Percentiles rank a stretch among this genome's conserved stretches.
These are phyloP conservation scores for Adansonia madagascariensis DNA, from an alignment of 441 rosid genomes.

Conservation along the genomic window DNA sequence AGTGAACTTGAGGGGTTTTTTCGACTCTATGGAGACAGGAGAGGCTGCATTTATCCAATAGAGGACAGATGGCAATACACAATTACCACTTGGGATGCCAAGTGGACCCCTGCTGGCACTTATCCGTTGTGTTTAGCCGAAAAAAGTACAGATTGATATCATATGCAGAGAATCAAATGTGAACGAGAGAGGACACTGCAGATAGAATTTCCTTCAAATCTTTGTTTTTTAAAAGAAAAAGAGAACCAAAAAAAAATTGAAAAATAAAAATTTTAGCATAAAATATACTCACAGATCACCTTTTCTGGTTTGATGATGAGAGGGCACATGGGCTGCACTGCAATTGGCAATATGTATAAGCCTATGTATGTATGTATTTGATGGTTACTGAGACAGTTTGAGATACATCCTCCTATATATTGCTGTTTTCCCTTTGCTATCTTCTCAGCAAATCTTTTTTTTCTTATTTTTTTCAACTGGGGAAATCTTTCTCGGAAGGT, in stretches of 20 bases:
- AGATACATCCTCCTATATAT: background rate
- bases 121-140: slow-evolving; percentile 42
- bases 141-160: slow-evolving; percentile 12
- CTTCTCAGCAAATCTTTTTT: slow-evolving; percentile 22
- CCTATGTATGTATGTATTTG: background rate
- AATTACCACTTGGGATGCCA: slow-evolving; percentile 38
- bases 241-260: background rate
- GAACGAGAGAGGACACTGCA: slow-evolving; percentile 31
- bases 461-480: background rate
- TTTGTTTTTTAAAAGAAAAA: slow-evolving; percentile 1
- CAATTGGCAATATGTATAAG: slow-evolving; percentile 30
- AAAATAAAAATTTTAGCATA: slow-evolving; percentile 3
- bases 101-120: slow-evolving; percentile 55
- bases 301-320: slow-evolving; percentile 24
- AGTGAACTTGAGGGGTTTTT: background rate
- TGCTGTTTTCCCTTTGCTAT: slow-evolving; percentile 23
- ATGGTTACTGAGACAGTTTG: background rate
- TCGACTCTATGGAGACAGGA: slow-evolving; percentile 25
- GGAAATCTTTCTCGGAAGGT: slow-evolving; percentile 1
- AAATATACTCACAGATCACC: background rate
- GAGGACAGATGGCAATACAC: slow-evolving; percentile 14
- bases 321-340: slow-evolving; percentile 48
- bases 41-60: slow-evolving; percentile 36
- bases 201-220: slow-evolving; percentile 32
- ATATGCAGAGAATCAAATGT: slow-evolving; percentile 19